Base-by-base conservation (phyloP, 352 stramenopile species). In the Globisporangium carolinianum region DNA sequence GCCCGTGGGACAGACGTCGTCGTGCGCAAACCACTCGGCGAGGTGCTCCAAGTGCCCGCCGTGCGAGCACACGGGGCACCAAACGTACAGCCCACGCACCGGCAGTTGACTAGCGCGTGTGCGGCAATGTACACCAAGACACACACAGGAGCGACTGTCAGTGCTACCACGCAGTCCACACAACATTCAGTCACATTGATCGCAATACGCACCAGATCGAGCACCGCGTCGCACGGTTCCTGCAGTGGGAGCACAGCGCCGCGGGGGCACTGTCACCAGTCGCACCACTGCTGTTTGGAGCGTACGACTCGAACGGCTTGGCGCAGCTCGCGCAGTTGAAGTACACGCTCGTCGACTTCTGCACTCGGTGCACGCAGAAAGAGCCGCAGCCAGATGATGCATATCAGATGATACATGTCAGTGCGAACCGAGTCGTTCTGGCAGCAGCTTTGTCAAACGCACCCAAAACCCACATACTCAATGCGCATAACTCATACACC, bases 61-160 rank as follows among this genome's bases (percentile, higher is more conserved):
- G 58, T 97, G 89, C 2, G 86, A 89, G 60, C 89, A 97, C n/a
- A 93, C 87, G 11, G 89, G 86, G 54, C 89, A 97, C 89, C 89
- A 97, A 5, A 96, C 87, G 55, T 94, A 97, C 5, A 97, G 58
- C 49, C 89, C 87, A 36, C 85, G 83, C 32, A 96, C 89, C 45
- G 86, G 83, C 5, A 92, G 56, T 79, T 95, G 79, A 54, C 86
- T 32, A 32, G 24, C 24, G 24, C 24, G 24, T 32, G 24, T 95
- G 52, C 42, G 15, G 12, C 41, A 14, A 14, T 15, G n/a, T 42
- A 9, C 39, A 49, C 49, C 47, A 8, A 46, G 10, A n/a, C 10
- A 24, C n/a, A 5, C 4, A 14, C 10, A 15, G 15, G 11, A 24
- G 49, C 15, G 15, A 46, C 7, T 37, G n/a, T 1, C 24, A 53